Conservation (phyloP, 805 yeast species). For the Myxozyma sirexii region DNA sequence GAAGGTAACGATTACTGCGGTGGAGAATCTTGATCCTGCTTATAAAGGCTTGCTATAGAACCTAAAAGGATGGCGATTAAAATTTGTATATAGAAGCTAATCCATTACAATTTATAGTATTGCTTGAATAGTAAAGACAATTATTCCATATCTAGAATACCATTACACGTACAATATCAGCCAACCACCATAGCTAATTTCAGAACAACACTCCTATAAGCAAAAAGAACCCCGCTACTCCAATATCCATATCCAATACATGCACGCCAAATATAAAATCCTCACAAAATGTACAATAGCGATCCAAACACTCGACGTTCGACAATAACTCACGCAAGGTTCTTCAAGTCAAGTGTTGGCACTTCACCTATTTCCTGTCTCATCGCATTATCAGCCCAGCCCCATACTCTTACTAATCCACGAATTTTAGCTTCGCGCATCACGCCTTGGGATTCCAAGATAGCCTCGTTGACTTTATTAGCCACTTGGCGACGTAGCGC, state of each 20-base stretch:
- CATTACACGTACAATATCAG: no score
- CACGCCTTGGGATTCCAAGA: slow-evolving; percentile 49
- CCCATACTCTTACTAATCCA: slow-evolving; percentile 62
- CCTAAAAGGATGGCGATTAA: neutral
- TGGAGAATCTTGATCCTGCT: neutral
- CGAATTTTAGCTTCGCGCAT: slow-evolving; percentile 49
- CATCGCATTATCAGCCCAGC: slow-evolving; percentile 60
- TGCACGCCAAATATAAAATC: neutral
- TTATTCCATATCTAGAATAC: neutral
- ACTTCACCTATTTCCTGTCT: slow-evolving; percentile 24
- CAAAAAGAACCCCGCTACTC: neutral
- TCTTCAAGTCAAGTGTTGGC: slow-evolving; percentile 19
- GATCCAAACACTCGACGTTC: no score
- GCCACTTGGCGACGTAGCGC: slow-evolving; percentile 68
- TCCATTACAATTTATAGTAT: neutral
- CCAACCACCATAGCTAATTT: neutral
- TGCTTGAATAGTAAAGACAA: neutral
- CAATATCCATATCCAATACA: slow-evolving; percentile 5
- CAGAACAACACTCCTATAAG: neutral
- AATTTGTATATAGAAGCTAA: neutral
- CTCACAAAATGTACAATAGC: no score
- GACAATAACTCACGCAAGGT: slow-evolving; percentile 6
- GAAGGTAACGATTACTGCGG: neutral
- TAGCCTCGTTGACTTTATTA: slow-evolving; percentile 67
- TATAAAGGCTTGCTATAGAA: neutral